These are phyloP conservation scores for Straminergon stramineum DNA, from an alignment of 225 moss, liverwort and hornwort species.

Conservation along the genomic window DNA sequence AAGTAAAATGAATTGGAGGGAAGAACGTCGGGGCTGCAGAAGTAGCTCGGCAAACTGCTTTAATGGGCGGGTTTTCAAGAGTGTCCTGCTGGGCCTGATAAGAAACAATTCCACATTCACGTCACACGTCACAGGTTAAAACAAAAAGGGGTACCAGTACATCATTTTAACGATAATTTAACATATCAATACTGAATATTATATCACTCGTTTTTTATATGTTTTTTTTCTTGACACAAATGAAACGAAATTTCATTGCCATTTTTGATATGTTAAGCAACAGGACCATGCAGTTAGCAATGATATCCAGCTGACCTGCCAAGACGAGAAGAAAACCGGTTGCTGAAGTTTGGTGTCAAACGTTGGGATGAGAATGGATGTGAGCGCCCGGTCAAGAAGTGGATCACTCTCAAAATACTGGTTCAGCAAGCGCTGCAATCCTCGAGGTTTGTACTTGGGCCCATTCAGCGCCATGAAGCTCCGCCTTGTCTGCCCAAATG, in stretches of 20 bases:
- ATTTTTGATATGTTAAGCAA: not conserved
- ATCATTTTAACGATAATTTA: not conserved
- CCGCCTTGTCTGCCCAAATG: slow-evolving; percentile 12
- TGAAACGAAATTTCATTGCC: no score
- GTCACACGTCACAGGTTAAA: not conserved
- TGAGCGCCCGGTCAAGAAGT: slow-evolving; percentile 35
- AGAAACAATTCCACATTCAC: not conserved
- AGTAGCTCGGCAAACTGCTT: slow-evolving; percentile 44
- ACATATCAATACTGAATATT: not conserved
- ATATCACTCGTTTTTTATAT: not conserved
- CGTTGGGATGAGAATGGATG: slow-evolving; percentile 39
- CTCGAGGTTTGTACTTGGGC: slow-evolving; percentile 44
- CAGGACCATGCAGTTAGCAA: not conserved
- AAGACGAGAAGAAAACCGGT: slow-evolving; percentile 55
- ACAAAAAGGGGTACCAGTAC: not conserved
- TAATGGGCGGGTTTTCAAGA: slow-evolving; percentile 49
- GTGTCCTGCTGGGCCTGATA: slow-evolving; percentile 32
- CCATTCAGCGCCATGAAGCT: slow-evolving; percentile 18
- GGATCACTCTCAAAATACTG: slow-evolving; percentile 44
- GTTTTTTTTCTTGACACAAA: no score
- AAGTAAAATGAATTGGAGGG: slow-evolving; percentile 41
- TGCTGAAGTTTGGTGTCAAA: slow-evolving; percentile 49
- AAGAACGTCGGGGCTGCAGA: slow-evolving; percentile 46
- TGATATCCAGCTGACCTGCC: slow-evolving; percentile 21
- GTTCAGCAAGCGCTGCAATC: slow-evolving; percentile 33